Evolutionary conservation across 2,329 filamentous ascomycete species (phyloP).

Genomic region (Gyromitra esculenta): DNA sequence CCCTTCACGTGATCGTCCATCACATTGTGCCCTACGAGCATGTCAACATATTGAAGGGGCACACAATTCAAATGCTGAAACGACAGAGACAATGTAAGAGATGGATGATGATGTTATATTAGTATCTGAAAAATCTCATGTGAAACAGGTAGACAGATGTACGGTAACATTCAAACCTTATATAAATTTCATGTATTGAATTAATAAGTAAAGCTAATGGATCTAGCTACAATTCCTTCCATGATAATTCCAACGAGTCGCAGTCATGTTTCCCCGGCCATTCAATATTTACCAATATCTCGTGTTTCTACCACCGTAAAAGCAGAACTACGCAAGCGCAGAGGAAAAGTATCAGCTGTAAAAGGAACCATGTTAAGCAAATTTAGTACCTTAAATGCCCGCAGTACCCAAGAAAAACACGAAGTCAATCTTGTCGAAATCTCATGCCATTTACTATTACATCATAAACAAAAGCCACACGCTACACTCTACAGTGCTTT

Average conservation of each 20-base stretch:
- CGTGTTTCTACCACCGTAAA: background rate
- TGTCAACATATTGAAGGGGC: conserved; percentile 5
- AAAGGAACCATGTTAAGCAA: conserved; percentile 9
- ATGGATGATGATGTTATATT: conserved; percentile 4
- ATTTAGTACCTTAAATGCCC: background rate
- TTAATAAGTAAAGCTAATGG: too few relatives aligned
- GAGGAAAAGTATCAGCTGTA: background rate
- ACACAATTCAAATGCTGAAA: background rate
- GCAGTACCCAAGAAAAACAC: background rate
- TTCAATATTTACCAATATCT: background rate
- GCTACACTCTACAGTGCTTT: background rate
- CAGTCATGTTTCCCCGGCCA: background rate
- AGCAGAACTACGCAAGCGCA: background rate
- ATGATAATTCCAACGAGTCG: background rate
- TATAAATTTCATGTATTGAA: too few relatives aligned
- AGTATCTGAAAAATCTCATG: background rate
- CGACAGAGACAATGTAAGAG: background rate
- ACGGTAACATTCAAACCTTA: too few relatives aligned
- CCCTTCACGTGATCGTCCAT: background rate
- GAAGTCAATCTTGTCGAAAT: background rate
- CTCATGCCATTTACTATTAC: background rate
- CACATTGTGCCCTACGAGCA: background rate
- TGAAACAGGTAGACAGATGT: background rate
- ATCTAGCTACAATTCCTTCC: background rate
- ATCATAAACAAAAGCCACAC: conserved; percentile 8